Evolutionary conservation across 805 yeast genomes (phyloP), one percentile per base, ranked within the genome.

Genomic region (Starmerella geochares): DNA sequence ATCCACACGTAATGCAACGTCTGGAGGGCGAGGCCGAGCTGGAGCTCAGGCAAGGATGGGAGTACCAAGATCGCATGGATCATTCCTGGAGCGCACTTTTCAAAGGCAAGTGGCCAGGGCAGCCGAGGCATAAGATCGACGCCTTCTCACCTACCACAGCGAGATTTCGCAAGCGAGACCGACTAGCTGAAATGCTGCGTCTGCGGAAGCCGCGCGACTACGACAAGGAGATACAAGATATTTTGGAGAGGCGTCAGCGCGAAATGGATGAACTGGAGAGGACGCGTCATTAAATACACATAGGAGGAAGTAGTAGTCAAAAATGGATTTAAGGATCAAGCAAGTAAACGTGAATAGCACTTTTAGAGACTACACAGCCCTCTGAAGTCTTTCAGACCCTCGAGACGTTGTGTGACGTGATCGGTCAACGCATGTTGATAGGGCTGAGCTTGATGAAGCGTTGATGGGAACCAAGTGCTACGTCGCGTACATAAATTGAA

Each of bases 11-110:
- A 60, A 74, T 92, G 58, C 75, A 76, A 54, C 71, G 75, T 37
- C 73, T 92, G 58, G 97, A 92, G 64, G 65, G 75, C 25, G 81
- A 75, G 37, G 81, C 96, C 0, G 81, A 72, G 59, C 71, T 71
- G 24, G 94, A 87, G 55, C 71, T 92, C 64, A 69, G 74, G 46
- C 92, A 84, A 62, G 81, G 62, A n/a, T 59, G 64, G 62, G 61
- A 53, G 28, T 57, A 67, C 27, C 74, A 69, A 57, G 74, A 69
- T 8, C 72, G 81, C 56, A 67, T 79, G 41, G 70, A 84, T 50
- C 94, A 94, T 1, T 80, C 88, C 62, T 94, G 94, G 32, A 77
- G 14, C 10, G 66, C 78, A 14, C 70, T 83, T 20, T 64, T 60
- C 72, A 67, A 62, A 67, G 61, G 64, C 56, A 41, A 52, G 42